Evolutionary conservation across 139 green algal genomes (phyloP).

Genomic region (Tetradesmus lagerheimii): DNA sequence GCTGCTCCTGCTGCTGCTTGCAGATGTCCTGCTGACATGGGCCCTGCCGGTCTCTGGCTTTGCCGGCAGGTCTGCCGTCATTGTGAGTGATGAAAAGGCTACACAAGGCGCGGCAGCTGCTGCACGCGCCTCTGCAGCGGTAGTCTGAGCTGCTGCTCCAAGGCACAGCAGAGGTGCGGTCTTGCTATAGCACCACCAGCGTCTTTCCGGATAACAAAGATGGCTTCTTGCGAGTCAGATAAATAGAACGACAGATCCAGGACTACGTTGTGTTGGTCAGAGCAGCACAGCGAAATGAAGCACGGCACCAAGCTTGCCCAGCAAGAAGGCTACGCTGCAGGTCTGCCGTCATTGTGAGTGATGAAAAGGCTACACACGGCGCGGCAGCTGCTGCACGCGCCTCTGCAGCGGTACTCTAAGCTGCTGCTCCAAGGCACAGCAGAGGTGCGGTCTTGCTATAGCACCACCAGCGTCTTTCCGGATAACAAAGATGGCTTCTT

Average conservation of each 20-base stretch:
- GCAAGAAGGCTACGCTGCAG: too few species aligned
- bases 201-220: too few species aligned
- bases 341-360: background rate
- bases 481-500: too few species aligned
- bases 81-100: background rate
- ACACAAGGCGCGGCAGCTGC: background rate
- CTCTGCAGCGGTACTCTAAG: background rate
- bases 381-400: background rate
- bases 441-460: background rate
- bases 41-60: background rate
- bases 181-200: background rate
- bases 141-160: background rate
- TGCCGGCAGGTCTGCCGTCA: background rate
- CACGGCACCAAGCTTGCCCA: too few species aligned
- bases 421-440: background rate
- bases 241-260: too few species aligned
- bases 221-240: too few species aligned
- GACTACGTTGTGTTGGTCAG: too few species aligned
- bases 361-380: background rate
- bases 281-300: too few species aligned
- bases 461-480: too few species aligned
- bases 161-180: background rate
- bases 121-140: background rate
- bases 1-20: conserved; percentile 15
- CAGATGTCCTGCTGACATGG: background rate